Conservation (phyloP, 106 monocot species). For the Dendrobium catenatum region DNA sequence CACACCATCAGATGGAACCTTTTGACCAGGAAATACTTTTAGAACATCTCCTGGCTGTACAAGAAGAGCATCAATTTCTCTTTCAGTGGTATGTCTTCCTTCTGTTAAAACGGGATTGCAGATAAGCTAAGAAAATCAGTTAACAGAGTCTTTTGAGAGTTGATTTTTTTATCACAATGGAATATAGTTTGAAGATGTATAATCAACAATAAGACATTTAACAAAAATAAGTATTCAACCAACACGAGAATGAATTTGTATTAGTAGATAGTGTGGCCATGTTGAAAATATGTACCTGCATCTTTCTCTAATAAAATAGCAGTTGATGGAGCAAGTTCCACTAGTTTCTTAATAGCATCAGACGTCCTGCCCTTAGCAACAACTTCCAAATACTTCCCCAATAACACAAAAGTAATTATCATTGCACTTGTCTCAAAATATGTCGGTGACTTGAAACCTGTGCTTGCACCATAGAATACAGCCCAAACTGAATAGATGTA, state of each 20-base stretch:
- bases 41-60: slow-evolving; percentile 81
- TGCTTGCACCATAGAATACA: slow-evolving; percentile 64
- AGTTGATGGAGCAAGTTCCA: slow-evolving; percentile 88
- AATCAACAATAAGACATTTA: background rate
- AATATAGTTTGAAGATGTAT: background rate
- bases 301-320: slow-evolving; percentile 74
- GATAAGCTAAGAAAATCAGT: background rate
- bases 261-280: background rate
- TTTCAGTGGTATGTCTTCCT: slow-evolving; percentile 50
- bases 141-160: background rate
- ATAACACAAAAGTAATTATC: slow-evolving; percentile 94
- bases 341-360: slow-evolving; percentile 91
- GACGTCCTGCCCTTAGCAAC: slow-evolving; percentile 94
- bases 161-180: background rate
- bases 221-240: background rate
- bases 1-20: slow-evolving; percentile 75
- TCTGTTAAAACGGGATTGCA: slow-evolving; percentile 33
- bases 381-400: slow-evolving; percentile 96
- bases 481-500: slow-evolving; percentile 90
- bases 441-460: slow-evolving; percentile 68
- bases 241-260: background rate
- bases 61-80: slow-evolving; percentile 85
- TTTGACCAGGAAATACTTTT: slow-evolving; percentile 90
- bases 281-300: slow-evolving; percentile 34
- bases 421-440: slow-evolving; percentile 99